Percentiles rank a stretch among this genome's conserved stretches.
Evolutionary conservation across 2,329 filamentous ascomycete species (phyloP).

Genomic region (Colletotrichum sansevieriae): DNA sequence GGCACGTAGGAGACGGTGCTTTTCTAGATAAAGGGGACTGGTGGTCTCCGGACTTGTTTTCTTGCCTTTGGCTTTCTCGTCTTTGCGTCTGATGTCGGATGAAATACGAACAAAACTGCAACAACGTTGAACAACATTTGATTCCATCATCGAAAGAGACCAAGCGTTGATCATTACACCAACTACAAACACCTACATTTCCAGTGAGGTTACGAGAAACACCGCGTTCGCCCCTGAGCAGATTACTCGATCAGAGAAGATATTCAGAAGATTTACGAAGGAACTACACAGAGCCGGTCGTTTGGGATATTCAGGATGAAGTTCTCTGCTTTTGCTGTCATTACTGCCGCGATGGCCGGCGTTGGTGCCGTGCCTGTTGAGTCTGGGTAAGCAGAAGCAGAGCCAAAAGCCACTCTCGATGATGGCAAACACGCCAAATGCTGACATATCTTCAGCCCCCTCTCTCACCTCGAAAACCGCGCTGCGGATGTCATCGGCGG

Average conservation of each 20-base stretch:
- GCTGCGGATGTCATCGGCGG: slow-evolving; percentile 32
- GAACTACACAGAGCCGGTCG: background rate
- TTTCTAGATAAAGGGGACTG: slow-evolving; percentile 16
- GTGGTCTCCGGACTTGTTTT: background rate
- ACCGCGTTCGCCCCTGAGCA: slow-evolving; percentile 2
- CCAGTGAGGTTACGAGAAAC: background rate
- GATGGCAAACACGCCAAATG: background rate
- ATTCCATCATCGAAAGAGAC: slow-evolving; percentile 4
- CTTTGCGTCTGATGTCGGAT: slow-evolving; percentile 27
- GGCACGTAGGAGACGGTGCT: background rate
- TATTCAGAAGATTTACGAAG: background rate
- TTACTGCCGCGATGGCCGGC: slow-evolving; percentile 27
- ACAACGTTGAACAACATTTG: background rate
- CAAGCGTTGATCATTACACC: slow-evolving; percentile 11
- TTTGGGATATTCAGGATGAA: slow-evolving; percentile 24
- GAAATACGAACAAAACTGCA: background rate
- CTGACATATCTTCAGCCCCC: slow-evolving; percentile 9
- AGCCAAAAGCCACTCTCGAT: background rate
- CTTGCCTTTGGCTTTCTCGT: background rate
- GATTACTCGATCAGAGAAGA: background rate
- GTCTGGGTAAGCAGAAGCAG: slow-evolving; percentile 22
- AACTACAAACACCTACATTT: background rate
- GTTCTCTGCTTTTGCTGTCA: slow-evolving; percentile 25
- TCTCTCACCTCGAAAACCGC: slow-evolving; percentile 30
- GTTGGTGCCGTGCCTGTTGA: slow-evolving; percentile 26